These are phyloP conservation scores for Mycena maculata DNA, from an alignment of 768 basidiomycete genomes.

Conservation along the genomic window DNA sequence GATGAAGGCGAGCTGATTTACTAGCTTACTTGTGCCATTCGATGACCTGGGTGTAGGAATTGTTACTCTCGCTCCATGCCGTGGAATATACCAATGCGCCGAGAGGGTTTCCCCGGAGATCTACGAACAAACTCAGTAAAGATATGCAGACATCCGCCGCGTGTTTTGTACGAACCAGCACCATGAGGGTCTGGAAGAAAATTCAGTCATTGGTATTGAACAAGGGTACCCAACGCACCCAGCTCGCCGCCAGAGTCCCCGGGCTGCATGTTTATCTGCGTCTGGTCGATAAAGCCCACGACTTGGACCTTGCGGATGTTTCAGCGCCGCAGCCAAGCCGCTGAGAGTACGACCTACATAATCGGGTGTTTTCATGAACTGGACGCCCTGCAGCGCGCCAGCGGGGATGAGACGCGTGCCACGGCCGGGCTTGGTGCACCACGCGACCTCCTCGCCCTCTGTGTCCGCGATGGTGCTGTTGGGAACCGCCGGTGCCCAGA, in stretches of 20 bases:
- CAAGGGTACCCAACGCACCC: constrained; percentile 75
- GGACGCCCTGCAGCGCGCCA: constrained; percentile 72
- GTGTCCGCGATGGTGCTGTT: constrained; percentile 69
- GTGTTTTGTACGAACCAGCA: constrained; percentile 57
- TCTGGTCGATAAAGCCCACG: constrained; percentile 74
- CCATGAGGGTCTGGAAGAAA: constrained; percentile 65
- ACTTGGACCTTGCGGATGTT: no score
- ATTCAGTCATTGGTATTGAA: constrained; percentile 14
- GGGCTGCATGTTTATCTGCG: constrained; percentile 59
- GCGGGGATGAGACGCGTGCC: constrained; percentile 82
- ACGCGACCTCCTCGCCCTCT: constrained; percentile 80
- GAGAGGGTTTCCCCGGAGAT: constrained; percentile 76
- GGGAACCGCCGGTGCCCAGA: constrained; percentile 68
- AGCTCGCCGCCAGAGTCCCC: constrained; percentile 81
- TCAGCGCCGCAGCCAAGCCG: no score
- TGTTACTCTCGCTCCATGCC: constrained; percentile 57
- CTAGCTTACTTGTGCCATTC: constrained; percentile 75
- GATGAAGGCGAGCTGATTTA: neutral
- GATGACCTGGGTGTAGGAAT: constrained; percentile 62
- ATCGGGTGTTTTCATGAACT: constrained; percentile 67
- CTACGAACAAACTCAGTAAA: neutral
- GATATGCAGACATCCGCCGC: neutral
- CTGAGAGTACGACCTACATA: no score
- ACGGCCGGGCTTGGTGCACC: constrained; percentile 77
- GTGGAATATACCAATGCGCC: constrained; percentile 78